Evolutionary conservation across 108 stramenopile genomes (phyloP).

Genomic region (Pinguiococcus pyrenoidosus): DNA sequence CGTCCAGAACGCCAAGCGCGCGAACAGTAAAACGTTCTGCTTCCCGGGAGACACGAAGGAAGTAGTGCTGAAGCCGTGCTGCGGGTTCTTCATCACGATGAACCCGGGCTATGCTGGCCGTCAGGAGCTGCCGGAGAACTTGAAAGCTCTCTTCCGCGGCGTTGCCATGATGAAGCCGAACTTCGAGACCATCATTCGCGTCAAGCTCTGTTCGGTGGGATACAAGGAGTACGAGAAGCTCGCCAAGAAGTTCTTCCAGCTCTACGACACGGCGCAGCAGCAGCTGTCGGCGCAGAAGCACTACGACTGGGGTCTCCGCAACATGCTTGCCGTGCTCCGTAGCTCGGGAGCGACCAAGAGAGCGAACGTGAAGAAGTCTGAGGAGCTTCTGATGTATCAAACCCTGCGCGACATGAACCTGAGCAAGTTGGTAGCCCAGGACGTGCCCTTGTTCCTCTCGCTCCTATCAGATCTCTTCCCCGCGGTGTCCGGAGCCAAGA

Average conservation of each 20-base stretch:
- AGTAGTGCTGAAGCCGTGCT: slow-evolving; percentile 34
- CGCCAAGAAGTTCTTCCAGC: slow-evolving; percentile 40
- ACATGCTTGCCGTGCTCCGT: slow-evolving; percentile 48
- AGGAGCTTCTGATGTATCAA: slow-evolving; percentile 35
- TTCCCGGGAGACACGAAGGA: slow-evolving; percentile 47
- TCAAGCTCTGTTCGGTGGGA: slow-evolving; percentile 47
- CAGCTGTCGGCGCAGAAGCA: slow-evolving; percentile 49
- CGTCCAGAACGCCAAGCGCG: slow-evolving; percentile 36
- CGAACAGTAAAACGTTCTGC: slow-evolving; percentile 18
- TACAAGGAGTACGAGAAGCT: slow-evolving; percentile 37
- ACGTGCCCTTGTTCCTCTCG: slow-evolving; percentile 48
- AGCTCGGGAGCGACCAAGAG: slow-evolving; percentile 47
- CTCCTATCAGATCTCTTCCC: slow-evolving; percentile 45
- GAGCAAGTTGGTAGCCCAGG: slow-evolving; percentile 45
- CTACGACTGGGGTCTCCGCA: slow-evolving; percentile 52
- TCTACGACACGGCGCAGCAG: slow-evolving; percentile 42
- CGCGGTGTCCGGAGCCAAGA: slow-evolving; percentile 3
- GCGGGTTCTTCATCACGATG: slow-evolving; percentile 52
- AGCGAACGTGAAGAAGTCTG: slow-evolving; percentile 23
- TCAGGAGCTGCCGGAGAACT: slow-evolving; percentile 49
- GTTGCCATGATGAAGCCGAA: slow-evolving; percentile 55
- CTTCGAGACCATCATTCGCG: slow-evolving; percentile 48
- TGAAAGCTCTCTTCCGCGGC: slow-evolving; percentile 38
- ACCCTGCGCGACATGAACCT: slow-evolving; percentile 55
- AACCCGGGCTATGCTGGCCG: slow-evolving; percentile 48